Evolutionary conservation across 345 rosid genomes (phyloP), one percentile per base, ranked within the genome.

Genomic region (Linum usitatissimum): DNA sequence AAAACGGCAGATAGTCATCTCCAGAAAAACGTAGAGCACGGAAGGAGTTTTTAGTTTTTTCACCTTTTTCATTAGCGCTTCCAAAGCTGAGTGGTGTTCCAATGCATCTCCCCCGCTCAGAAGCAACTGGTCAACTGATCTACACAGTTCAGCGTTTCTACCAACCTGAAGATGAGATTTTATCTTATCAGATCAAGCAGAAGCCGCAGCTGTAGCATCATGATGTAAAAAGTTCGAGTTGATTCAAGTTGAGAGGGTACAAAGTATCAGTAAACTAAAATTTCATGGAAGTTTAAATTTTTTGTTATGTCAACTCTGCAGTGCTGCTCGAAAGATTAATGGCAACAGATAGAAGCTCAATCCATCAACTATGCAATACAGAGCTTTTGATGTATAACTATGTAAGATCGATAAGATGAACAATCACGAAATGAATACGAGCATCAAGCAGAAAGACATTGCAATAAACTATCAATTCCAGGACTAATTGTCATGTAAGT

Each of bases 141-240:
- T 81, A 68, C 94, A 87, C 1, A 93, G 74, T 78, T 78, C 67
- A 15, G 92, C 99, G 76, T 90, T 93, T 77, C 82, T 86, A 74
- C 78, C 83, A 64, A 86, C 86, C 97, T 93, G 83, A 54, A 78
- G 40, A 42, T 6, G 19, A 28, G 30, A 55, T 45, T 2, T 5
- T 3, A 28, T 28, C 59, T 9, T 13, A 55, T 10, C 59, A 19
- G 18, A 55, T 18, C 6, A 10, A 55, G 5, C 59, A 55, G 13
- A 19, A 55, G 30, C 6, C 5, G 21, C 59, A 55, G 57, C 38
- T 18, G 12, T 7, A 55, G 10, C 3, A 55, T 18, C 57, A 18
- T 18, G 6, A 8, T 21, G 57, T 18, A 21, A 1, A 4, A 15
- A 0, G 51, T 45, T 10, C 17, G 51, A 45, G 51, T 6, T 15